Evolutionary conservation across 2,329 filamentous ascomycete species (phyloP).

Genomic region (Cladophialophora psammophila): DNA sequence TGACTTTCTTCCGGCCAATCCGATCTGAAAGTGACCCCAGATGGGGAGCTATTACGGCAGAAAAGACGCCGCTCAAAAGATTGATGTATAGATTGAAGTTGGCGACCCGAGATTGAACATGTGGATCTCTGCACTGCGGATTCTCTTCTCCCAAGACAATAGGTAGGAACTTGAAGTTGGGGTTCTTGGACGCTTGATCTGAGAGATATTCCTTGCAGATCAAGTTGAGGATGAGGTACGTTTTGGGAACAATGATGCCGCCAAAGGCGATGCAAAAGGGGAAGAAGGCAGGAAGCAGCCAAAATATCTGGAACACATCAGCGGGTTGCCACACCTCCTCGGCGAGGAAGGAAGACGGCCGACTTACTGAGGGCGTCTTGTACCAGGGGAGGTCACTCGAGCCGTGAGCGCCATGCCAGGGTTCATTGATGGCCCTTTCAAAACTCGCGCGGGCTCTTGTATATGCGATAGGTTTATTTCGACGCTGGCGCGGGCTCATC

Average conservation of each 20-base stretch:
- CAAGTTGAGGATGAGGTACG: slow-evolving; percentile 84
- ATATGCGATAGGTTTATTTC: slow-evolving; percentile 25
- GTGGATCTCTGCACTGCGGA: slow-evolving; percentile 78
- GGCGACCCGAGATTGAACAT: slow-evolving; percentile 78
- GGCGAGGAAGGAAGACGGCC: slow-evolving; percentile 5
- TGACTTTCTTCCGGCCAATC: slow-evolving; percentile 77
- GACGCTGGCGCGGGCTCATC: slow-evolving; percentile 34
- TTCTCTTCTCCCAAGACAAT: slow-evolving; percentile 74
- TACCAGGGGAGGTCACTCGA: slow-evolving; percentile 52
- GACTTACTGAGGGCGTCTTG: slow-evolving; percentile 59
- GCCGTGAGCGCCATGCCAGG: slow-evolving; percentile 49
- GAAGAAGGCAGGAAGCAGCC: slow-evolving; percentile 81
- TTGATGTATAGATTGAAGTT: slow-evolving; percentile 79
- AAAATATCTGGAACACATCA: slow-evolving; percentile 68
- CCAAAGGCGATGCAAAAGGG: slow-evolving; percentile 87
- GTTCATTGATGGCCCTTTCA: slow-evolving; percentile 37
- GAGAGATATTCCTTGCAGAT: slow-evolving; percentile 84
- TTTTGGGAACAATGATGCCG: slow-evolving; percentile 81
- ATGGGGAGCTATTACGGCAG: slow-evolving; percentile 81
- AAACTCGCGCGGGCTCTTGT: slow-evolving; percentile 34
- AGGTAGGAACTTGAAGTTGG: slow-evolving; percentile 67
- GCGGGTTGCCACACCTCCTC: slow-evolving; percentile 19
- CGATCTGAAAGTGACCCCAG: slow-evolving; percentile 86
- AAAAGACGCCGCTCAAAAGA: slow-evolving; percentile 76
- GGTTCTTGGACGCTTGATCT: slow-evolving; percentile 67